These are phyloP conservation scores for Oryza longistaminata DNA, from an alignment of 176 grass and related monocot species.

Conservation along the genomic window DNA sequence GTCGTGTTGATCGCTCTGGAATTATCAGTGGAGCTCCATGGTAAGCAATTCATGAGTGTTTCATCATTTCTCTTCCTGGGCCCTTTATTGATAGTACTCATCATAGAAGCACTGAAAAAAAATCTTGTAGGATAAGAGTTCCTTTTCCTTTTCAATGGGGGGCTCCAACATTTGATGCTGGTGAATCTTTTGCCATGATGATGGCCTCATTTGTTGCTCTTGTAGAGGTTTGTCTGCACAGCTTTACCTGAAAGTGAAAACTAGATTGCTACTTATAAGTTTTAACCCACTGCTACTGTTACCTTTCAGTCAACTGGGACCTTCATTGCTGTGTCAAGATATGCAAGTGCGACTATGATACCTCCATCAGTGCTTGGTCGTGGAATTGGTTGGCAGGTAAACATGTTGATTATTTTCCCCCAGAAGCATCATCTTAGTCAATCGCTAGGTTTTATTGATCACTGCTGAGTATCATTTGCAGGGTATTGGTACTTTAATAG, in stretches of 20 bases:
- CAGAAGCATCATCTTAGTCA: background rate
- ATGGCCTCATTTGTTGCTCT: slow-evolving; percentile 78
- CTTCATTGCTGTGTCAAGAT: slow-evolving; percentile 80
- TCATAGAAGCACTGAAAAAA: background rate
- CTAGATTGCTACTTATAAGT: background rate
- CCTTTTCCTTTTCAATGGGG: slow-evolving; percentile 98
- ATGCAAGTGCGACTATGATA: slow-evolving; percentile 82
- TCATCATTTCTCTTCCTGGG: background rate
- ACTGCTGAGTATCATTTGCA: slow-evolving; percentile 11
- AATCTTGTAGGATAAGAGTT: slow-evolving; percentile 59
- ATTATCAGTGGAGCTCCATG: slow-evolving; percentile 79
- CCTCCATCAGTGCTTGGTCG: slow-evolving; percentile 88
- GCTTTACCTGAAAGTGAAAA: background rate
- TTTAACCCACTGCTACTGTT: background rate
- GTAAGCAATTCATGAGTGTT: slow-evolving; percentile 34
- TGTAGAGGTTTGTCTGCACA: slow-evolving; percentile 62
- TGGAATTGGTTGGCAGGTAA: slow-evolving; percentile 95
- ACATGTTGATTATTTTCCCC: background rate
- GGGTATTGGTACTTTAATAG: slow-evolving; percentile 57
- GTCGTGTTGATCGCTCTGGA: slow-evolving; percentile 86
- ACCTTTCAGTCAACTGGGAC: slow-evolving; percentile 71
- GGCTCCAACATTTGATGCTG: slow-evolving; percentile 88
- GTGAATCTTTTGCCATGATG: slow-evolving; percentile 98
- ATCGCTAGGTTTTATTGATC: background rate
- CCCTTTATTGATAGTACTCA: background rate